phyloP scores from a whole-genome alignment of 1,284 basidiomycete species.

The Ustilago sp. region DNA sequence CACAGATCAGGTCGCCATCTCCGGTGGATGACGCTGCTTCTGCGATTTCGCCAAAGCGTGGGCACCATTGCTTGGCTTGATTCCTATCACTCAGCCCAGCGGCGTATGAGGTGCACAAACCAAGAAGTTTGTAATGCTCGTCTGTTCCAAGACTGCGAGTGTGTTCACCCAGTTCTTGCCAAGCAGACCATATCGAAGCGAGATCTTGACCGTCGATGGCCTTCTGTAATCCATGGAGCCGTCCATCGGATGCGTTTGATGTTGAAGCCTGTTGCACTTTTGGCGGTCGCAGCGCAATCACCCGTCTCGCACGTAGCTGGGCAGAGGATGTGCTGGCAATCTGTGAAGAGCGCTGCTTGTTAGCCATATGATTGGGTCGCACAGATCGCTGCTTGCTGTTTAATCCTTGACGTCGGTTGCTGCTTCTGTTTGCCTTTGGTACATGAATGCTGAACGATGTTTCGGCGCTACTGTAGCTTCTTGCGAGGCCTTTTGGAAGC shows the following conservation, averaged over 20 bases:
- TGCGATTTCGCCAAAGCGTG: slow-evolving; percentile 13
- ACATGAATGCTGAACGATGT: slow-evolving; percentile 22
- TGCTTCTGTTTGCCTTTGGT: slow-evolving; percentile 19
- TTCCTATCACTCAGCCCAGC: background rate
- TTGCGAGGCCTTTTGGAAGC: background rate
- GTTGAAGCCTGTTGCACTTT: background rate
- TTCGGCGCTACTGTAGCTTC: slow-evolving; percentile 21
- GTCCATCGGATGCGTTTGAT: background rate
- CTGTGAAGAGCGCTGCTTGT: background rate
- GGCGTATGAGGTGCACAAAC: slow-evolving; percentile 20
- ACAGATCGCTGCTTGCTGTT: background rate
- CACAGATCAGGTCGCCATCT: slow-evolving; percentile 21
- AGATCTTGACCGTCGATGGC: slow-evolving; percentile 34
- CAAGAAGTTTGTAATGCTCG: slow-evolving; percentile 29
- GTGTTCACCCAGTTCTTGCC: slow-evolving; percentile 4
- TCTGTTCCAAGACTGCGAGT: background rate
- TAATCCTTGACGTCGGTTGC: background rate
- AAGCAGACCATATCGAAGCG: slow-evolving; percentile 9
- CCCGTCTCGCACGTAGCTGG: slow-evolving; percentile 9
- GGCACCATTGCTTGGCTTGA: slow-evolving; percentile 12
- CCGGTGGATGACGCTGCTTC: slow-evolving; percentile 23
- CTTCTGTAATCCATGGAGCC: slow-evolving; percentile 11
- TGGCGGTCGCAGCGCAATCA: slow-evolving; percentile 20
- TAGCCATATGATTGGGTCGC: background rate
- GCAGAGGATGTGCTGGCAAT: background rate